Evolutionary conservation across 2,329 filamentous ascomycete genomes (phyloP), one percentile per base, ranked within the genome.

Genomic region (Dactylellina cionopaga): DNA sequence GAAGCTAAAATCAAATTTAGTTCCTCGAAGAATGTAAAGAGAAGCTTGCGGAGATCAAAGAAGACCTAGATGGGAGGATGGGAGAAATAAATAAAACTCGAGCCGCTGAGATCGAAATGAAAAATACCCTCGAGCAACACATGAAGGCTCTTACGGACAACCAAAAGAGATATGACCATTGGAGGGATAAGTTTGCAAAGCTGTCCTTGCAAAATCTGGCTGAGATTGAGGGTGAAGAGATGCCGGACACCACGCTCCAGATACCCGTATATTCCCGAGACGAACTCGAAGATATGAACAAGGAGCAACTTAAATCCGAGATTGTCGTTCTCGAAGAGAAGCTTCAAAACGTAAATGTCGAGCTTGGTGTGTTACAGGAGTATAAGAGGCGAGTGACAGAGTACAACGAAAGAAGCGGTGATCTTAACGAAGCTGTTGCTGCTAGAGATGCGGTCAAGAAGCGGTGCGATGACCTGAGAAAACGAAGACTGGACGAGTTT

Each of bases 111-210:
- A 97, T 99, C 73, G 95, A 99, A 81, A 97, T 98, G 92, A 90
- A 91, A 74, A 98, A 98, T 81, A 96, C 96, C 82, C 88, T 99
- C 0, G 95, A 98, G 78, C 94, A 98, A 79, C 95, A 94, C 80
- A 91, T 96, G 76, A 99, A 99, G 82, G 87, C 89, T 7, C 85
- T 98, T 11, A 81, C 83, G 0, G 94, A 98, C 78, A 96, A 96
- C 80, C 89, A 96, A 80, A 93, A 91, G 81, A 88, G 91, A 70
- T 85, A 91, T 39, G 86, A 85, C 35, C 92, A 96, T 82, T 98
- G 93, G 92, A 84, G 92, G 60, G 92, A 96, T 71, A 97, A 98
- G 82, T 84, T 96, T 6, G 85, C 85, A 56, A 98, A 96, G 82
- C 86, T 99, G 24, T 82, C 85, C 2, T 83, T 98, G 35, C 92